These are phyloP conservation scores for Macrophomina pseudophaseolina DNA, from an alignment of 2,329 filamentous ascomycete genomes.

Conservation along the genomic window DNA sequence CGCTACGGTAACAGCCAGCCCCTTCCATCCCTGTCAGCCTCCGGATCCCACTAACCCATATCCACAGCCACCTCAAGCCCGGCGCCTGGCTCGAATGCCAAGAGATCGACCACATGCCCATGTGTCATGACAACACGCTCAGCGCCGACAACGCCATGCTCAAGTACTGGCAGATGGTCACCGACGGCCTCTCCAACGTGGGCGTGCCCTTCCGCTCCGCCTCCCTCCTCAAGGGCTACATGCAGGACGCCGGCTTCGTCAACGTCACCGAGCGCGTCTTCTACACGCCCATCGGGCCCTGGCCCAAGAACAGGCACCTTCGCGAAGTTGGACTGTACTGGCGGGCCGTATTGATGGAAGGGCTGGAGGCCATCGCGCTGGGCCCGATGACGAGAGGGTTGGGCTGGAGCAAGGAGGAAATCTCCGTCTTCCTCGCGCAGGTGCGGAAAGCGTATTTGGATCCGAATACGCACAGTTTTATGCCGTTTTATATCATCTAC, in stretches of 20 bases:
- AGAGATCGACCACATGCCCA: slow-evolving; percentile 59
- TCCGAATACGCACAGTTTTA: slow-evolving; percentile 54
- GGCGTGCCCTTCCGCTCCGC: slow-evolving; percentile 47
- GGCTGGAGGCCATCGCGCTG: slow-evolving; percentile 31
- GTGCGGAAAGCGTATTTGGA: slow-evolving; percentile 28
- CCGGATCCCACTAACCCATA: not conserved
- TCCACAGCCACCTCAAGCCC: slow-evolving; percentile 55
- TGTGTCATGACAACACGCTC: slow-evolving; percentile 50
- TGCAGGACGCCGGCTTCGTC: slow-evolving; percentile 58
- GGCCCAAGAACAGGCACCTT: slow-evolving; percentile 50
- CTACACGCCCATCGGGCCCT: slow-evolving; percentile 61
- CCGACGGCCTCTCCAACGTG: slow-evolving; percentile 50
- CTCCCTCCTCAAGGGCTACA: slow-evolving; percentile 46
- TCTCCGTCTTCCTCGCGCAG: slow-evolving; percentile 26
- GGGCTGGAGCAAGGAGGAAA: slow-evolving; percentile 30
- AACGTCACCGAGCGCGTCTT: slow-evolving; percentile 59
- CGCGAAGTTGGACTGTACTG: slow-evolving; percentile 32
- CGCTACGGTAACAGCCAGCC: slow-evolving; percentile 41
- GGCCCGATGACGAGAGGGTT: slow-evolving; percentile 31
- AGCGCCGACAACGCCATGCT: slow-evolving; percentile 49
- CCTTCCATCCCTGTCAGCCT: not conserved
- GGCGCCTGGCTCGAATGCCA: slow-evolving; percentile 63
- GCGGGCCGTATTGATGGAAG: slow-evolving; percentile 32
- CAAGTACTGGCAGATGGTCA: slow-evolving; percentile 56
- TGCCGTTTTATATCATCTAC: slow-evolving; percentile 62